These are phyloP conservation scores for Wallacemonas rigidus DNA, from an alignment of 208 protist species.

Conservation along the genomic window DNA sequence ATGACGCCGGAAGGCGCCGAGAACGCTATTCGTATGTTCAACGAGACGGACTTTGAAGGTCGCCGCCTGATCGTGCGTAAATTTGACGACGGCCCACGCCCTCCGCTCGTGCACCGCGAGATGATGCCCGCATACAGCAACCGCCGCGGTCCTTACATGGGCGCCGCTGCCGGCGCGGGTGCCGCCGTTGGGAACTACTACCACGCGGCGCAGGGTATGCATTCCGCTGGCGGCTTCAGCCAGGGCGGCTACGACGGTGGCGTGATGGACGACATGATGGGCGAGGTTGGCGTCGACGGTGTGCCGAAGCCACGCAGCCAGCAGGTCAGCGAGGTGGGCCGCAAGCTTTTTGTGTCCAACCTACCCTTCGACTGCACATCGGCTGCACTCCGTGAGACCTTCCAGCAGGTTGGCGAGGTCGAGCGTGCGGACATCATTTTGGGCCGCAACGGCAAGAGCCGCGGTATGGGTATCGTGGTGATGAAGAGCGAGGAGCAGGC, in stretches of 20 bases:
- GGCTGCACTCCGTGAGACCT: constrained; percentile 70
- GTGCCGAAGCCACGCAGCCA: constrained; percentile 83
- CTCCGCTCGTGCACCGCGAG: constrained; percentile 71
- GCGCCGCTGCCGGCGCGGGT: constrained; percentile 20
- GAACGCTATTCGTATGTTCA: constrained; percentile 76
- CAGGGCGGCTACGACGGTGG: constrained; percentile 23
- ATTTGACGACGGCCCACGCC: constrained; percentile 81
- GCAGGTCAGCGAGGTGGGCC: constrained; percentile 64
- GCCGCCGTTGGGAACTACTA: constrained; percentile 27
- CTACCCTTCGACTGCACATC: constrained; percentile 83
- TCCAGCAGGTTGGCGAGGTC: constrained; percentile 79
- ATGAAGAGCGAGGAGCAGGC: constrained; percentile 76
- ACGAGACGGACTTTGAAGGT: constrained; percentile 90
- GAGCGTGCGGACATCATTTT: constrained; percentile 80
- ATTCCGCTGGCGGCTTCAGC: constrained; percentile 13
- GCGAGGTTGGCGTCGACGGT: constrained; percentile 21
- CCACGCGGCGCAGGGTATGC: constrained; percentile 12
- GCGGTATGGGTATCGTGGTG: constrained; percentile 77
- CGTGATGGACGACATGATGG: constrained; percentile 8
- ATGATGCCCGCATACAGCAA: constrained; percentile 66
- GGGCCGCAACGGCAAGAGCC: constrained; percentile 69
- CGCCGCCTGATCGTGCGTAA: constrained; percentile 83
- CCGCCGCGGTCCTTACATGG: constrained; percentile 23
- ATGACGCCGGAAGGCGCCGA: constrained; percentile 62
- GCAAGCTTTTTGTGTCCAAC: constrained; percentile 82